Conservation (phyloP, 2,329 filamentous ascomycete species). For the Colletotrichum tropicicola region DNA sequence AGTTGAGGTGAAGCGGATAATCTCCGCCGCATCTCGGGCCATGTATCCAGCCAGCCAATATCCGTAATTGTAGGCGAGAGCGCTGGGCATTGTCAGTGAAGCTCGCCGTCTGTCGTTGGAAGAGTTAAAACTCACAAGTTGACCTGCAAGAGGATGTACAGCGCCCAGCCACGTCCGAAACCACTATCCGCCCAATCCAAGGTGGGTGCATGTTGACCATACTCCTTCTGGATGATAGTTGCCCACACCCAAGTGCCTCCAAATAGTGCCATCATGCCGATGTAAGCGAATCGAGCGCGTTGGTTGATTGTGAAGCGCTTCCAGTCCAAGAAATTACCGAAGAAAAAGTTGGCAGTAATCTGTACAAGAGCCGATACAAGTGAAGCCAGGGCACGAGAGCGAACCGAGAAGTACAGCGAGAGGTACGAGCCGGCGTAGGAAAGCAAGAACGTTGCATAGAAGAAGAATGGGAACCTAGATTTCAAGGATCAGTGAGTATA, state of each 20-base stretch:
- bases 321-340: slow-evolving; percentile 39
- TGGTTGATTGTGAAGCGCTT: slow-evolving; percentile 28
- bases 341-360: slow-evolving; percentile 34
- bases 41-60: slow-evolving; percentile 43
- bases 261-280: slow-evolving; percentile 36
- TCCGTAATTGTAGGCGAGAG: slow-evolving; percentile 42
- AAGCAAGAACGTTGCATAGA: slow-evolving; percentile 33
- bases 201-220: slow-evolving; percentile 34
- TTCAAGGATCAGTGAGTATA: neutral
- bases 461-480: slow-evolving; percentile 32
- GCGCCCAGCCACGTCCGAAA: slow-evolving; percentile 39
- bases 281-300: slow-evolving; percentile 34
- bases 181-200: slow-evolving; percentile 38
- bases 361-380: slow-evolving; percentile 36
- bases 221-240: slow-evolving; percentile 39
- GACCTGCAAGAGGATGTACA: slow-evolving; percentile 44
- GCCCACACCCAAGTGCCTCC: slow-evolving; percentile 41
- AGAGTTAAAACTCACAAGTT: too few relatives aligned
- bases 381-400: slow-evolving; percentile 32
- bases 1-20: slow-evolving; percentile 35
- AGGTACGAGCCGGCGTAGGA: slow-evolving; percentile 32
- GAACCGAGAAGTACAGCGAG: slow-evolving; percentile 34
- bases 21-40: slow-evolving; percentile 36
- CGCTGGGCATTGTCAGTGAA: too few relatives aligned
- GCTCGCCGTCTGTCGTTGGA: too few relatives aligned